Conservation (phyloP, 345 rosid species). For the Raphanus sativus region DNA sequence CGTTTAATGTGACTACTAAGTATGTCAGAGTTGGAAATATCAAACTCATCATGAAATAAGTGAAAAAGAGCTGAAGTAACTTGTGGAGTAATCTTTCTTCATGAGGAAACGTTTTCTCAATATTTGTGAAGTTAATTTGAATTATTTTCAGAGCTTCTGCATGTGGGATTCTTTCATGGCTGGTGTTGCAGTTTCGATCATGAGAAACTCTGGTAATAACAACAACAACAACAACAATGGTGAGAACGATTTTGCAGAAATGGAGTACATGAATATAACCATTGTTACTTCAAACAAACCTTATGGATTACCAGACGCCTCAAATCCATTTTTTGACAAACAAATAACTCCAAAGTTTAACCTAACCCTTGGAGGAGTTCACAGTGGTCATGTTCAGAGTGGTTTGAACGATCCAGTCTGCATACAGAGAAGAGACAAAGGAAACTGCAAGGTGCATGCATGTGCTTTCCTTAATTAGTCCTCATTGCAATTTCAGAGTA, state of each 20-base stretch:
- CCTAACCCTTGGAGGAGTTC: constrained; percentile 59
- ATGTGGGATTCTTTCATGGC: constrained; percentile 94
- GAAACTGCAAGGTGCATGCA: constrained; percentile 67
- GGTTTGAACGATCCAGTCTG: constrained; percentile 70
- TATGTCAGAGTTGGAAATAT: neutral
- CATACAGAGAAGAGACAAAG: constrained; percentile 51
- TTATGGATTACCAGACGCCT: constrained; percentile 65
- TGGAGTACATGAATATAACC: constrained; percentile 87
- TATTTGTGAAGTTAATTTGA: neutral
- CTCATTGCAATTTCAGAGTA: neutral
- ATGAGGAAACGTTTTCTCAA: neutral
- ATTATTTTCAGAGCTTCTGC: constrained; percentile 55
- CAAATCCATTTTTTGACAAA: constrained; percentile 72
- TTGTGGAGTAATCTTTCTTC: neutral
- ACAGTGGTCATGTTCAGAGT: constrained; percentile 86
- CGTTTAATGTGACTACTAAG: neutral
- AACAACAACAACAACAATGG: constrained; percentile 19
- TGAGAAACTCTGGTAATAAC: constrained; percentile 44
- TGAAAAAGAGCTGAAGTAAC: neutral
- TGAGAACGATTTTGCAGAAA: constrained; percentile 72
- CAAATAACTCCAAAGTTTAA: constrained; percentile 59
- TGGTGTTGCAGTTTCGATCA: constrained; percentile 77
- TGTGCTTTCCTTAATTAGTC: neutral
- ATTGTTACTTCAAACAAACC: constrained; percentile 84
- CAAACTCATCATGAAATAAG: neutral